These are phyloP conservation scores for Alternaria postmessia DNA, from an alignment of 2,329 filamentous ascomycete species.

Conservation along the genomic window DNA sequence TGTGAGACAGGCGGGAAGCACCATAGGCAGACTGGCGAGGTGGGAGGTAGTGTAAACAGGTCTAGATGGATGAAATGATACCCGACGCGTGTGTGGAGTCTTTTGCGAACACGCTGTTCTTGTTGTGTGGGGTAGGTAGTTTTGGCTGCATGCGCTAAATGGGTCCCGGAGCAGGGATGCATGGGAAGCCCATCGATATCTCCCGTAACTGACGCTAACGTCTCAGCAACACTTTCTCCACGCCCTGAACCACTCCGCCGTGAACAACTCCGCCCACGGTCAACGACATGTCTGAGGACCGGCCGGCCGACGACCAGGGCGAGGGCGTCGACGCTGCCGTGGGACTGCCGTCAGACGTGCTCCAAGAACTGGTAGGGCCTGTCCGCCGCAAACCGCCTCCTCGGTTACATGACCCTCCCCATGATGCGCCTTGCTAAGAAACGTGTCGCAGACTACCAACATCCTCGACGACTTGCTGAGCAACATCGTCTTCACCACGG, in stretches of 20 bases:
- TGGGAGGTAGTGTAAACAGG: conserved; percentile 71
- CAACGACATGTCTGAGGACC: conserved; percentile 49
- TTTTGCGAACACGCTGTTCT: conserved; percentile 11
- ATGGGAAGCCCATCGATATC: conserved; percentile 22
- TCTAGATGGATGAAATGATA: background rate
- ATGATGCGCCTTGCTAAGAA: conserved; percentile 37
- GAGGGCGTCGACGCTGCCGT: conserved; percentile 38
- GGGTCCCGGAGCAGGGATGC: conserved; percentile 24
- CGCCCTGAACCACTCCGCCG: conserved; percentile 23
- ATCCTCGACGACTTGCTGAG: conserved; percentile 79
- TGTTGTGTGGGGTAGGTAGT: conserved; percentile 16
- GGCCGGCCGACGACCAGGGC: conserved; percentile 38
- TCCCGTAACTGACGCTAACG: conserved; percentile 33
- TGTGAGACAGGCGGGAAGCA: conserved; percentile 81
- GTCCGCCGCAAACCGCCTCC: conserved; percentile 11
- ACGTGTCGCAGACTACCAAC: conserved; percentile 37
- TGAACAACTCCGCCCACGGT: conserved; percentile 6
- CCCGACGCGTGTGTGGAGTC: background rate
- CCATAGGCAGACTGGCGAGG: conserved; percentile 76
- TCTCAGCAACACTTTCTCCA: conserved; percentile 30
- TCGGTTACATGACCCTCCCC: conserved; percentile 10
- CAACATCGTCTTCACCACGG: conserved; percentile 78
- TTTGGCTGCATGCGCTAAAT: conserved; percentile 26
- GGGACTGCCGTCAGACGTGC: conserved; percentile 36
- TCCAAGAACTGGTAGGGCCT: conserved; percentile 44